Percentiles rank a stretch among this genome's conserved stretches.
Evolutionary conservation across 2,329 filamentous ascomycete genomes (phyloP).

Genomic region (Orbilia blumenaviensis): DNA sequence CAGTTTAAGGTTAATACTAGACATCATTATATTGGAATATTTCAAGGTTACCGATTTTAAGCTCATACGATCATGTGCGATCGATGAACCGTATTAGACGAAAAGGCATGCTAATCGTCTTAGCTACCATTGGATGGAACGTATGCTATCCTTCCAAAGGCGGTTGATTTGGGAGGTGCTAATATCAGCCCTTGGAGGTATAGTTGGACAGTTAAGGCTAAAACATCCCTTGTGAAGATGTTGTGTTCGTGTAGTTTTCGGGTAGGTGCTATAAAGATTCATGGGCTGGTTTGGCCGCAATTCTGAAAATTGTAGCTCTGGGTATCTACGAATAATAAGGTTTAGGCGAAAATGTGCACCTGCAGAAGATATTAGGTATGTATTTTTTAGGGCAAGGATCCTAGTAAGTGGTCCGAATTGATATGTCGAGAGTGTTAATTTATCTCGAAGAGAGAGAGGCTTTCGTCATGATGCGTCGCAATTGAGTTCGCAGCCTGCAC

Average conservation of each 20-base stretch:
- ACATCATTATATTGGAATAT: background rate
- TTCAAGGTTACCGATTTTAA: background rate
- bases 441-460: background rate
- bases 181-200: background rate
- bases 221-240: background rate
- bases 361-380: background rate
- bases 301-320: background rate
- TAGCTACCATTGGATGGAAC: background rate
- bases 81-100: background rate
- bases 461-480: conserved; percentile 18
- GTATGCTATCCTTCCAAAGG: background rate
- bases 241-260: background rate
- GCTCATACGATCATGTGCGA: background rate
- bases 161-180: conserved; percentile 1
- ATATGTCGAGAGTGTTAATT: background rate
- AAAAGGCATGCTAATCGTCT: background rate
- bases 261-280: background rate
- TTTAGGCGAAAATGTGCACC: background rate
- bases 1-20: background rate
- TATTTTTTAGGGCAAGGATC: background rate
- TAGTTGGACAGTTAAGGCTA: background rate
- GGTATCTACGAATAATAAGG: background rate
- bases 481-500: conserved; percentile 5
- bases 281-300: background rate
- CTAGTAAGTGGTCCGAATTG: background rate